Conservation (phyloP, 2,329 filamentous ascomycete genomes). For the Aspergillus proliferans region DNA sequence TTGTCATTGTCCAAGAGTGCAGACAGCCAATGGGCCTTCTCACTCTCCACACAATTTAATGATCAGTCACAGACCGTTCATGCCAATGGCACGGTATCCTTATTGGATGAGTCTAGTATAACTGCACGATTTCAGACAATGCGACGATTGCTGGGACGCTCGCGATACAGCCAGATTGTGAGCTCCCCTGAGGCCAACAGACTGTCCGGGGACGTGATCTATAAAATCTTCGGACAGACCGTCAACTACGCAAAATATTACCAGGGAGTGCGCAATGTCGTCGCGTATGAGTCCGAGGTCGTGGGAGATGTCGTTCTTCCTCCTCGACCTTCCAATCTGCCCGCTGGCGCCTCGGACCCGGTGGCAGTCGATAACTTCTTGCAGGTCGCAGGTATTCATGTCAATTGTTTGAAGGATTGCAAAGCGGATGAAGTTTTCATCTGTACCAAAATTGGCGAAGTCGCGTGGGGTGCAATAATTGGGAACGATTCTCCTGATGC, state of each 20-base stretch:
- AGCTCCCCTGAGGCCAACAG: conserved; percentile 9
- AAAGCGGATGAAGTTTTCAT: conserved; percentile 20
- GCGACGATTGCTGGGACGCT: neutral
- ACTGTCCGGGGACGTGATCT: conserved; percentile 12
- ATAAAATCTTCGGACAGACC: conserved; percentile 7
- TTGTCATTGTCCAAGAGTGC: neutral
- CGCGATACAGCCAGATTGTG: neutral
- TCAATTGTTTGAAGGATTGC: conserved; percentile 22
- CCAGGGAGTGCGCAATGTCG: conserved; percentile 10
- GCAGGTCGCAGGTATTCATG: conserved; percentile 27
- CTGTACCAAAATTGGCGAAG: conserved; percentile 18
- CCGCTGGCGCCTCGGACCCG: conserved; percentile 12
- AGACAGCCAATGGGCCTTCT: neutral
- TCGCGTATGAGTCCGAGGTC: conserved; percentile 12
- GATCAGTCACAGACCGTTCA: neutral
- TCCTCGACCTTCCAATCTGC: neutral
- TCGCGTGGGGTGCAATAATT: neutral
- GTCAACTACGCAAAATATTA: conserved; percentile 9
- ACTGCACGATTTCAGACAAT: neutral
- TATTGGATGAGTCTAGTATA: no score
- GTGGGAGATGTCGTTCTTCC: conserved; percentile 11
- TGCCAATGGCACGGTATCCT: neutral
- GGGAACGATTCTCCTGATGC: conserved; percentile 10
- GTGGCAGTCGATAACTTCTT: conserved; percentile 20
- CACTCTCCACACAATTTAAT: neutral